Evolutionary conservation across 2,329 filamentous ascomycete genomes (phyloP), one percentile per base, ranked within the genome.

Genomic region (Dendryphion nanum): DNA sequence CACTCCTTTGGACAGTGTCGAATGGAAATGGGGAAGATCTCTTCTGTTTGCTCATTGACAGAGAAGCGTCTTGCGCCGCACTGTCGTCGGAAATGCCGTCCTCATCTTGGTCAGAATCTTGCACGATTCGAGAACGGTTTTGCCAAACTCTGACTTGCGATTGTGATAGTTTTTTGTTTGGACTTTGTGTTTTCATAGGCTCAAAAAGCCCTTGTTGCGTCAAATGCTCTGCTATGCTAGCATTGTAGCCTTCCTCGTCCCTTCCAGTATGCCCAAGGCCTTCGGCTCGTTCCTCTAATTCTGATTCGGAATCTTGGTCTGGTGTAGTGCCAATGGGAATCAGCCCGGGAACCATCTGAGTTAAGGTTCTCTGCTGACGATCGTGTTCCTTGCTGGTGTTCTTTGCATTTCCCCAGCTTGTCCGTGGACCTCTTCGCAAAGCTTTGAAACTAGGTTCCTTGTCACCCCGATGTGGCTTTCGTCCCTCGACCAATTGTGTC

Each of bases 301-400:
- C n/a, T n/a, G n/a, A n/a, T n/a, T n/a, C n/a, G n/a, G n/a, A n/a
- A n/a, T n/a, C n/a, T n/a, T n/a, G n/a, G 24, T 56, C 50, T 2
- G 53, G 55, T 23, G 33, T 13, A 29, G 42, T 30, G 32, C 53
- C 26, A 5, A 50, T 15, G 3, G 45, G 33, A 6, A 36, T 47
- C 41, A 61, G 47, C 1, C 55, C 48, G 14, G 55, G 57, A 14
- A 64, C 44, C 59, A 64, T 64, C 29, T 64, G 61, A 7, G 61
- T 64, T 36, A 64, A 45, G 1, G 61, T 64, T 12, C 48, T 50
- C 34, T 64, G 61, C 33, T 52, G 47, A 15, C 35, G 33, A 35
- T 56, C 52, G 14, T 47, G 50, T n/a, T 35, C 40, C 31, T 38
- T 50, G 17, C 38, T 41, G 21, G 24, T 42, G 2, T 19, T 35